phyloP scores from a whole-genome alignment of 306 rosid species.

The Ammopiptanthus mongolicus region DNA sequence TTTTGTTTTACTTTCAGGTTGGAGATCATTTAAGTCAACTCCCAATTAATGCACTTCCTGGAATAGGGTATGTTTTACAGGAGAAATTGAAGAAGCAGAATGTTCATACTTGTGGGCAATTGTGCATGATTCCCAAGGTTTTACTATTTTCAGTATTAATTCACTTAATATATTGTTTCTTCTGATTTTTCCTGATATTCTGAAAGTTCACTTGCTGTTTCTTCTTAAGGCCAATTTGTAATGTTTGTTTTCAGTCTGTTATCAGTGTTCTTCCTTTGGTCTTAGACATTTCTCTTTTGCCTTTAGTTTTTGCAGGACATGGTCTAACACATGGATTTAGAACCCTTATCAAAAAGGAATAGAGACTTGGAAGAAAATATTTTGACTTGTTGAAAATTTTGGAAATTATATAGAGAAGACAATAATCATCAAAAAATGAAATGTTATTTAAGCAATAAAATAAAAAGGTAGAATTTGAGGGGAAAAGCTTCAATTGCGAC shows the following conservation, averaged over 20 bases:
- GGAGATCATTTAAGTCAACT: constrained; percentile 66
- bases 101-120: constrained; percentile 66
- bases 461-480: background rate
- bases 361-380: background rate
- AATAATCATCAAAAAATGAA: background rate
- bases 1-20: constrained; percentile 44
- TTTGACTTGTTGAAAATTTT: background rate
- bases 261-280: background rate
- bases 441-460: background rate
- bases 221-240: background rate
- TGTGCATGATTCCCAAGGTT: constrained; percentile 74
- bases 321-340: background rate
- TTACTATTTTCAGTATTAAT: background rate
- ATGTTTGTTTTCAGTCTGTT: constrained; percentile 17
- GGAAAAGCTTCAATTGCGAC: background rate
- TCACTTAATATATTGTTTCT: constrained; percentile 10
- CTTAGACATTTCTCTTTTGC: background rate
- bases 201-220: background rate
- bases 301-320: background rate
- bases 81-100: constrained; percentile 72
- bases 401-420: background rate
- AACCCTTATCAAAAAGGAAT: background rate
- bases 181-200: constrained; percentile 4
- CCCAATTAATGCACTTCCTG: constrained; percentile 82
- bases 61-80: constrained; percentile 73